Conservation (phyloP, 2,329 filamentous ascomycete species). For the Hymenotorrendiella dingleyae region DNA sequence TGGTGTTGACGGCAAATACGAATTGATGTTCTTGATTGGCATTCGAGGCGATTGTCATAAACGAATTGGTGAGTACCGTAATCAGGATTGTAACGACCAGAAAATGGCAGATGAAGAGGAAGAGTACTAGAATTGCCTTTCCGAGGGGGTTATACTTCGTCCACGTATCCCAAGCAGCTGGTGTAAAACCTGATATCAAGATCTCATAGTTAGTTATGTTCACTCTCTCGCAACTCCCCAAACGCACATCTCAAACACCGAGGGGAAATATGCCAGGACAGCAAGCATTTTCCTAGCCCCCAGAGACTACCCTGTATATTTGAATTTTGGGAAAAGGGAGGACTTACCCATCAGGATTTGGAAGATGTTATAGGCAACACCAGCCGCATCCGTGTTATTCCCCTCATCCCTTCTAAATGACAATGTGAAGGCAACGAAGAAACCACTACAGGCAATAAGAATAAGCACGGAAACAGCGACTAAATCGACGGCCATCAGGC, state of each 20-base stretch:
- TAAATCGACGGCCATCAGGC: slow-evolving; percentile 87
- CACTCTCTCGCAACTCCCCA: no score
- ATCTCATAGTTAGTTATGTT: no score
- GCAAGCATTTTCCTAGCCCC: no score
- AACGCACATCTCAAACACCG: no score
- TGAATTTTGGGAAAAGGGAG: no score
- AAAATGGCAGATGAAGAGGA: slow-evolving; percentile 93
- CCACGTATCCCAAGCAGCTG: slow-evolving; percentile 87
- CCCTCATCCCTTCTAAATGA: slow-evolving; percentile 53
- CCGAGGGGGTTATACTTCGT: slow-evolving; percentile 71
- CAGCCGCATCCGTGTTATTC: slow-evolving; percentile 61
- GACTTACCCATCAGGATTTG: slow-evolving; percentile 89
- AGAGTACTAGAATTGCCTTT: slow-evolving; percentile 68
- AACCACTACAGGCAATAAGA: slow-evolving; percentile 83
- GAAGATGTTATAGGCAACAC: slow-evolving; percentile 85
- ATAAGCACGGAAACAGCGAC: slow-evolving; percentile 80
- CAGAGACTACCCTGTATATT: no score
- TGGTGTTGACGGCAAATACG: slow-evolving; percentile 91
- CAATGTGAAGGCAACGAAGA: slow-evolving; percentile 89
- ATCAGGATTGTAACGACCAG: slow-evolving; percentile 91
- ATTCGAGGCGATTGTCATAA: slow-evolving; percentile 91
- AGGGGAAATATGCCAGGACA: no score
- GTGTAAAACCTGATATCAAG: no score
- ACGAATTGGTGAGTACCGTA: slow-evolving; percentile 92
- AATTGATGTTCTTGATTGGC: slow-evolving; percentile 91